Evolutionary conservation across 176 grass and related monocot genomes (phyloP).

Genomic region (Olyra latifolia): DNA sequence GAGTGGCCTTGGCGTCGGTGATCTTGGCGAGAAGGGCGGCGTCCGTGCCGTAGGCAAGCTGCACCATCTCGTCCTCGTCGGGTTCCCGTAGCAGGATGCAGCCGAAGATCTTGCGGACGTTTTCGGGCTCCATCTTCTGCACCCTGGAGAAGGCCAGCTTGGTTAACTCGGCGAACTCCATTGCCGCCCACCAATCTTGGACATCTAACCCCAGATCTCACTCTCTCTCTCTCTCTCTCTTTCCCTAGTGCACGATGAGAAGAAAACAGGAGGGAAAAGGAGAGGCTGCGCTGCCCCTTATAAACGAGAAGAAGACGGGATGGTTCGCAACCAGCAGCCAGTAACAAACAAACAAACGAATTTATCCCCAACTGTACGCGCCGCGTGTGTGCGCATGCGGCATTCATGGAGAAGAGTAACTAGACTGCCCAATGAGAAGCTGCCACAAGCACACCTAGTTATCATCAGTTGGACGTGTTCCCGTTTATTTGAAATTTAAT

Average conservation of each 20-base stretch:
- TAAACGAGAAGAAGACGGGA: neutral
- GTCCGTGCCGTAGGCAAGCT: constrained; percentile 69
- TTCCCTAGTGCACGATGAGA: neutral
- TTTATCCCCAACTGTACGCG: neutral
- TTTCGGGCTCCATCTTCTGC: constrained; percentile 61
- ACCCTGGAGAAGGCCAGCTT: constrained; percentile 60
- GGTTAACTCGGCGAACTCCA: constrained; percentile 68
- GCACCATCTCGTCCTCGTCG: constrained; percentile 61
- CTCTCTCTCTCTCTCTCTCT: neutral
- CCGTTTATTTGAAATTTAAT: too few relatives aligned
- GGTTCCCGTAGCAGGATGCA: constrained; percentile 69
- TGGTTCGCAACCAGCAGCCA: neutral
- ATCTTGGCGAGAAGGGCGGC: constrained; percentile 46
- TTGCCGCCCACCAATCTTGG: neutral
- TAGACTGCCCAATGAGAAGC: too few relatives aligned
- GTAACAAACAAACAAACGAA: neutral
- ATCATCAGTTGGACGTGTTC: too few relatives aligned
- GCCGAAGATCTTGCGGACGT: constrained; percentile 74
- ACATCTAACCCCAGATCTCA: neutral
- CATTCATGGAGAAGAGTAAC: too few relatives aligned
- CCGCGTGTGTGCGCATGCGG: too few relatives aligned
- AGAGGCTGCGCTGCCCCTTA: neutral
- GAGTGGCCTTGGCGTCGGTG: constrained; percentile 53
- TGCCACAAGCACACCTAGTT: too few relatives aligned
- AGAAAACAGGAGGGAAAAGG: neutral